These are phyloP conservation scores for Penicillium silybi DNA, from an alignment of 495 filamentous ascomycete species.

Conservation along the genomic window DNA sequence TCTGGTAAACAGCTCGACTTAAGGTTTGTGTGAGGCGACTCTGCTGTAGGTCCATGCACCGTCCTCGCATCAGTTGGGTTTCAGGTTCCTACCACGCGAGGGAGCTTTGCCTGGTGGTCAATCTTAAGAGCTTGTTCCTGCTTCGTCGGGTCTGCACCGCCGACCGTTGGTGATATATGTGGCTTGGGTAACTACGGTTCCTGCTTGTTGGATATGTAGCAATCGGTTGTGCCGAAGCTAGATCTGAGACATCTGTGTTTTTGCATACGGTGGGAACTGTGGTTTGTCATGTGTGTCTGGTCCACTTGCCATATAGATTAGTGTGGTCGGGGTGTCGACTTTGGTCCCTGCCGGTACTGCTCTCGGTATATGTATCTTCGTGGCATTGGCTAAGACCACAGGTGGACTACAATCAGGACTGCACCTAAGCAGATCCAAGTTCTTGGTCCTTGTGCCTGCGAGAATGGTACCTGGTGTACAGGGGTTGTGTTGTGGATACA, in stretches of 20 bases:
- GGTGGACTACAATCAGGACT: too few species aligned
- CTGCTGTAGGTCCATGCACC: background rate
- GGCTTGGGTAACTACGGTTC: background rate
- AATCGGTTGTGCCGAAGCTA: background rate
- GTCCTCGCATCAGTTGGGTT: conserved; percentile 7
- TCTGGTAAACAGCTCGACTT: background rate
- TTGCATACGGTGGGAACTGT: background rate
- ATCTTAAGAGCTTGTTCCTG: background rate
- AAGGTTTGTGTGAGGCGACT: background rate
- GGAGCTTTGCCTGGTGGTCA: background rate
- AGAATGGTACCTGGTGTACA: too few species aligned
- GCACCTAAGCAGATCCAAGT: too few species aligned
- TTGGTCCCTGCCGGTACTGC: too few species aligned
- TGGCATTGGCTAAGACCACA: too few species aligned
- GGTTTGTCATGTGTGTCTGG: background rate
- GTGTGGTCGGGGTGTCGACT: background rate
- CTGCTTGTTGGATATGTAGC: background rate
- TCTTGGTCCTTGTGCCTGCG: too few species aligned
- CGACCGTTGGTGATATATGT: background rate
- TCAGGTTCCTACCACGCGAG: background rate
- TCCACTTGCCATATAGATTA: background rate
- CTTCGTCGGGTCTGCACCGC: background rate
- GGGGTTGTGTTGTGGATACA: too few species aligned
- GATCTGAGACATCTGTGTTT: background rate
- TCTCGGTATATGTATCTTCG: too few species aligned